phyloP scores from a whole-genome alignment of 1,139 yeast genomes.

The Suhomyces bokatorum region DNA sequence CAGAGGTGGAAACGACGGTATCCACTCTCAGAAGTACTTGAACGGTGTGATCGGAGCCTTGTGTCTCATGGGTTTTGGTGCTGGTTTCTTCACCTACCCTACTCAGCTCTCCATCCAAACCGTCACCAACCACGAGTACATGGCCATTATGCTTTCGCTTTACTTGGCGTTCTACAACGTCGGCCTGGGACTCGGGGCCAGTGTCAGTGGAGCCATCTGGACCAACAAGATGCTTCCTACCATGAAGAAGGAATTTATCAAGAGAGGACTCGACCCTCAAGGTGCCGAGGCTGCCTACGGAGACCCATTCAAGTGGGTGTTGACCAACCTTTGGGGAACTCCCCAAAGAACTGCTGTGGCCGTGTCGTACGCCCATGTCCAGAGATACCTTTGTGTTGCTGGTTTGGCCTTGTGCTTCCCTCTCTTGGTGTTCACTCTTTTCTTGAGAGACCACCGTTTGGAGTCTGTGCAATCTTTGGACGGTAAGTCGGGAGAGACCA shows the following conservation, averaged over 20 bases:
- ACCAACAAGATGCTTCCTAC: constrained; percentile 44
- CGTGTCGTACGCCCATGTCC: constrained; percentile 59
- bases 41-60: constrained; percentile 67
- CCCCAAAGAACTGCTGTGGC: constrained; percentile 59
- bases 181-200: constrained; percentile 57
- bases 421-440: constrained; percentile 47
- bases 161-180: constrained; percentile 56
- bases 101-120: constrained; percentile 66
- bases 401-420: constrained; percentile 60
- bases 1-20: constrained; percentile 52
- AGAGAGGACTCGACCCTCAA: constrained; percentile 17
- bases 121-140: constrained; percentile 60
- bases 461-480: constrained; percentile 37
- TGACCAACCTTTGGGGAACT: constrained; percentile 56
- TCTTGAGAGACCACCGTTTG: constrained; percentile 56
- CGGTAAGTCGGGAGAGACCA: neutral
- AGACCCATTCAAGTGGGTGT: constrained; percentile 50
- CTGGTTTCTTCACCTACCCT: constrained; percentile 69
- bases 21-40: constrained; percentile 30
- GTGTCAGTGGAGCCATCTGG: constrained; percentile 69
- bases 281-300: constrained; percentile 53
- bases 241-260: constrained; percentile 20
- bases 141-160: constrained; percentile 63
- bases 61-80: constrained; percentile 69
- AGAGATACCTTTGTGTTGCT: constrained; percentile 51